These are phyloP conservation scores for Malassezia sp. DNA, from an alignment of 1,284 basidiomycete species.

Conservation along the genomic window DNA sequence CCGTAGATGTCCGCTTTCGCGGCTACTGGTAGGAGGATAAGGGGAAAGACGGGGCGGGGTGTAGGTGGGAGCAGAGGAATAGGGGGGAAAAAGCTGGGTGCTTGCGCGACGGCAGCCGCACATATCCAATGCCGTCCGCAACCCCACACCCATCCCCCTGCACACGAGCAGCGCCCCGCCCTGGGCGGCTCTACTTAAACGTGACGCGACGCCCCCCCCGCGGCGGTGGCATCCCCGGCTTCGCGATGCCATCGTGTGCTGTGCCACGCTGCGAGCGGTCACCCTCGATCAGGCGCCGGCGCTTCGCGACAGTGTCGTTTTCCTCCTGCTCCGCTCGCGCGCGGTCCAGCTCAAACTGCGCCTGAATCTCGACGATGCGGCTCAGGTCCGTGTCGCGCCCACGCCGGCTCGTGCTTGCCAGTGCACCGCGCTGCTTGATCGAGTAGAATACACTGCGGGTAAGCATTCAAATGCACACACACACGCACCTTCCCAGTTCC, in stretches of 20 bases:
- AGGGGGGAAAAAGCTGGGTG: no score
- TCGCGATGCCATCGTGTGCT: conserved; percentile 6
- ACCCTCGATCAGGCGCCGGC: neutral
- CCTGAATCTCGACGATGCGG: conserved; percentile 71
- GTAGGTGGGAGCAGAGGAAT: no score
- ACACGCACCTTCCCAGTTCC: conserved; percentile 22
- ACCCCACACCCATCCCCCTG: no score
- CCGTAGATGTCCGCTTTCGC: no score
- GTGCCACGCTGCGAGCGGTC: neutral
- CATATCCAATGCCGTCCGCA: no score
- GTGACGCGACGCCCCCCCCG: conserved; percentile 4
- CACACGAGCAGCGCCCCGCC: no score
- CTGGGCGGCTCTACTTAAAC: neutral
- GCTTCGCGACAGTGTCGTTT: conserved; percentile 7
- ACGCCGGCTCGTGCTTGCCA: conserved; percentile 55
- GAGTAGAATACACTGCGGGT: conserved; percentile 88
- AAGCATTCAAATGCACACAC: conserved; percentile 1
- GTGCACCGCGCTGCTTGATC: conserved; percentile 69
- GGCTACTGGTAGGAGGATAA: no score
- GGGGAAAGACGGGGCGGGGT: no score
- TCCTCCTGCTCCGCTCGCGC: conserved; percentile 12
- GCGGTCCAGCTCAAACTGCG: conserved; percentile 37
- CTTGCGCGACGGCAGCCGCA: no score
- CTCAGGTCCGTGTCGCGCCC: conserved; percentile 67
- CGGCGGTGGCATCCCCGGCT: conserved; percentile 9